Evolutionary conservation across 768 basidiomycete species (phyloP), one percentile per base, ranked within the genome.

Genomic region (Lactarius sanguifluus): DNA sequence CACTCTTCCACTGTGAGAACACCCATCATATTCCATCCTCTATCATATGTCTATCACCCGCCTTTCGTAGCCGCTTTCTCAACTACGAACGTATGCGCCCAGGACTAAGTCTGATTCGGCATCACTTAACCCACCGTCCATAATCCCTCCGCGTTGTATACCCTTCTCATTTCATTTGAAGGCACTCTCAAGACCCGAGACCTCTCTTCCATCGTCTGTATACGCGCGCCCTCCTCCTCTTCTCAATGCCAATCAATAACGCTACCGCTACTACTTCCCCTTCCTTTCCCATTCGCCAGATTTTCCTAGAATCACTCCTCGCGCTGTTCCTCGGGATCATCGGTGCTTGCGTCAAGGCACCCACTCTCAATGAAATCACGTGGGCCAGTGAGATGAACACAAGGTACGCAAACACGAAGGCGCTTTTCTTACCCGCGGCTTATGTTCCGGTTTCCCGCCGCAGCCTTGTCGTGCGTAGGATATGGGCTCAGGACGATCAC

Each of bases 351-450:
- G 71, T 91, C 66, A 87, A 83, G 69, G 82, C 89, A 8, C 84
- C 91, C 1, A 74, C 80, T 40, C 77, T 94, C 38, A 91, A 88
- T 71, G 90, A 93, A 71, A 91, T 94, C 66, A 89, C 89, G 41
- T 95, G 92, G 93, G 85, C 91, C 20, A 92, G 89, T 71, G 92
- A 96, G 77, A 94, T 94, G 92, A 84, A 83, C 71, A 87, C 83
- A 73, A 82, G 88, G 92, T 92, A 71, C 70, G 85, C 76, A 20
- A 38, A 7, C 23, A 54, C 1, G 13, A n/a, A 52, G 36, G 9
- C 20, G 10, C 16, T n/a, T 25, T n/a, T 50, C 41, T 15, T 41
- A 12, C 18, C 28, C 12, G 41, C 41, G 10, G 3, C 40, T 36
- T 30, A 62, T 34, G 23, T 34, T 9, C 23, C 9, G 6, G n/a